Conservation (phyloP, 1,284 basidiomycete genomes). For the Tilletia horrida region DNA sequence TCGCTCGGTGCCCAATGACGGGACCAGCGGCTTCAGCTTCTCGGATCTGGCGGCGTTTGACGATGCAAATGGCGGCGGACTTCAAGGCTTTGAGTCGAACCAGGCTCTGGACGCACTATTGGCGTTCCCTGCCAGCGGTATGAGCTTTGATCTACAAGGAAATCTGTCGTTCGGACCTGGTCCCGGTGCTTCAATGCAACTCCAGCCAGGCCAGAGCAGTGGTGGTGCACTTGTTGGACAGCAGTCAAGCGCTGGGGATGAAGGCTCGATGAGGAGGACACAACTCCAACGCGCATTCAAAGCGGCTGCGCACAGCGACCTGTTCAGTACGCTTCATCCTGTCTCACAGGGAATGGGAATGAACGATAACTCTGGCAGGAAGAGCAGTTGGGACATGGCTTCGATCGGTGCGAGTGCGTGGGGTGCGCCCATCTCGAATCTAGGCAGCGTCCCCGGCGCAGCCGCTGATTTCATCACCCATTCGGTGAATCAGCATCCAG, state of each 20-base stretch:
- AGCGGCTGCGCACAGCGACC: constrained; percentile 40
- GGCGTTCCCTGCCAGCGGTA: constrained; percentile 4
- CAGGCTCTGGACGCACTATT: neutral
- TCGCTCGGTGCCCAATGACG: constrained; percentile 33
- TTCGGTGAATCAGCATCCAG: constrained; percentile 51
- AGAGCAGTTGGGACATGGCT: constrained; percentile 38
- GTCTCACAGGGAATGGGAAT: constrained; percentile 15
- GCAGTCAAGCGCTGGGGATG: constrained; percentile 12
- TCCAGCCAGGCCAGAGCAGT: neutral
- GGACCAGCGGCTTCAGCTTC: constrained; percentile 31
- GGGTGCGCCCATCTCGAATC: constrained; percentile 40
- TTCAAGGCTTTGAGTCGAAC: neutral
- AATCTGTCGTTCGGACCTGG: neutral
- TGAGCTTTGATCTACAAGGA: neutral
- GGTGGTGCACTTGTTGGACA: neutral
- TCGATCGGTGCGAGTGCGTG: constrained; percentile 44
- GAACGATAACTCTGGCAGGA: constrained; percentile 8
- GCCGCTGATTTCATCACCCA: constrained; percentile 47
- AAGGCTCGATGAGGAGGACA: constrained; percentile 27
- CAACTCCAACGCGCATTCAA: constrained; percentile 45
- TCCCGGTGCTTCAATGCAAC: neutral
- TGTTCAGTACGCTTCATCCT: constrained; percentile 31
- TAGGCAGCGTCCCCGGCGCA: constrained; percentile 52
- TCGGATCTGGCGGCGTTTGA: constrained; percentile 35
- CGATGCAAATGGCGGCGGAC: constrained; percentile 18